Conservation (phyloP, 2,329 filamentous ascomycete genomes). For the Trichoderma harzianum region DNA sequence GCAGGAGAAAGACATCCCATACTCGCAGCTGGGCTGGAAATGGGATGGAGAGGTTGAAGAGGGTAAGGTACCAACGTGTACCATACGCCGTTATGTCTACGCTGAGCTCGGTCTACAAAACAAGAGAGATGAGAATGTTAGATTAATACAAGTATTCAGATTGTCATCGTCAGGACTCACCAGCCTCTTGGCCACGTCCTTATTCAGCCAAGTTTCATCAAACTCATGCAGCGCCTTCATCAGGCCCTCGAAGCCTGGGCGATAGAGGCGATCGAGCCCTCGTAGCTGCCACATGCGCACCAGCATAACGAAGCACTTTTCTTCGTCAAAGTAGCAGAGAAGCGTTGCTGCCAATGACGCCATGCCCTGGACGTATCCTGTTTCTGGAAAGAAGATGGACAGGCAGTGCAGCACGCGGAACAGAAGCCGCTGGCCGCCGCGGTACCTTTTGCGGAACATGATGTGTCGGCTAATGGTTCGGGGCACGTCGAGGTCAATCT, state of each 20-base stretch:
- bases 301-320: slow-evolving; percentile 90
- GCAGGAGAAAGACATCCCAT: slow-evolving; percentile 96
- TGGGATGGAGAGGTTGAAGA: slow-evolving; percentile 96
- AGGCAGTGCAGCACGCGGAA: slow-evolving; percentile 92
- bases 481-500: slow-evolving; percentile 96
- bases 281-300: slow-evolving; percentile 90
- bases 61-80: slow-evolving; percentile 92
- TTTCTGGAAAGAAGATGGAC: slow-evolving; percentile 84
- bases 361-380: slow-evolving; percentile 98
- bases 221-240: slow-evolving; percentile 86
- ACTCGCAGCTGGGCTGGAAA: slow-evolving; percentile 91
- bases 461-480: slow-evolving; percentile 93
- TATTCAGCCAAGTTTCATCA: slow-evolving; percentile 77
- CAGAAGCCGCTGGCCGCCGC: slow-evolving; percentile 84
- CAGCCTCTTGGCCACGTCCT: slow-evolving; percentile 76
- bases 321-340: slow-evolving; percentile 95
- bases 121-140: not conserved
- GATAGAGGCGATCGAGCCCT: slow-evolving; percentile 80
- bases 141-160: not conserved
- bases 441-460: slow-evolving; percentile 91
- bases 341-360: slow-evolving; percentile 87
- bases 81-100: slow-evolving; percentile 92
- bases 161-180: slow-evolving; percentile 49
- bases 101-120: slow-evolving; percentile 62
- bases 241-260: slow-evolving; percentile 77